These are phyloP conservation scores for Entomortierella chlamydospora DNA, from an alignment of 192 early-diverging fungal genomes.

Conservation along the genomic window DNA sequence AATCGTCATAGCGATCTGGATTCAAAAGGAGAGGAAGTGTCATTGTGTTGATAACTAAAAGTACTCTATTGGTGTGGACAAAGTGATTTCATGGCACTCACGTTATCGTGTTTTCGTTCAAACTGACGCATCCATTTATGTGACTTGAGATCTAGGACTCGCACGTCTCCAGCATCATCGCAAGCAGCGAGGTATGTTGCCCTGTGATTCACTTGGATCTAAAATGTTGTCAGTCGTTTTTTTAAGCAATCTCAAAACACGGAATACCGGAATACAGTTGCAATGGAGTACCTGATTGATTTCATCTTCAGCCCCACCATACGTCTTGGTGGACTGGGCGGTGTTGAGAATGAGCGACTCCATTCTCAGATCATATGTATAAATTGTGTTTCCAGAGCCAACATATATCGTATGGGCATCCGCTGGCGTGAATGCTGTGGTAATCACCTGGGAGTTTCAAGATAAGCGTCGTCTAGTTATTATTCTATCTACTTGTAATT, in stretches of 20 bases:
- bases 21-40: background rate
- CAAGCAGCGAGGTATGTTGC: conserved; percentile 57
- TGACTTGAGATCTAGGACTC: conserved; percentile 59
- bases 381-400: conserved; percentile 36
- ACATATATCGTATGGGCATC: conserved; percentile 46
- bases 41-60: background rate
- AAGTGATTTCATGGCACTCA: conserved; percentile 4
- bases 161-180: conserved; percentile 63
- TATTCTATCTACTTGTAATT: too few species aligned
- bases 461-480: background rate
- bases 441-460: conserved; percentile 15
- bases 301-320: conserved; percentile 60
- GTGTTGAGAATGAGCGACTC: conserved; percentile 46
- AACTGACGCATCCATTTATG: conserved; percentile 57
- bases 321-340: conserved; percentile 34
- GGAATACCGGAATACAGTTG: too few species aligned
- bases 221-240: too few species aligned
- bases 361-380: conserved; percentile 59
- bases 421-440: conserved; percentile 30
- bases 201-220: conserved; percentile 64
- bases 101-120: conserved; percentile 59
- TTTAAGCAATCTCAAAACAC: too few species aligned
- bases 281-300: conserved; percentile 63
- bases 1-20: conserved; percentile 63
- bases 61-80: background rate